These are phyloP conservation scores for Odonthalia washingtoniensis DNA, from an alignment of 31 red algal genomes.

Conservation along the genomic window DNA sequence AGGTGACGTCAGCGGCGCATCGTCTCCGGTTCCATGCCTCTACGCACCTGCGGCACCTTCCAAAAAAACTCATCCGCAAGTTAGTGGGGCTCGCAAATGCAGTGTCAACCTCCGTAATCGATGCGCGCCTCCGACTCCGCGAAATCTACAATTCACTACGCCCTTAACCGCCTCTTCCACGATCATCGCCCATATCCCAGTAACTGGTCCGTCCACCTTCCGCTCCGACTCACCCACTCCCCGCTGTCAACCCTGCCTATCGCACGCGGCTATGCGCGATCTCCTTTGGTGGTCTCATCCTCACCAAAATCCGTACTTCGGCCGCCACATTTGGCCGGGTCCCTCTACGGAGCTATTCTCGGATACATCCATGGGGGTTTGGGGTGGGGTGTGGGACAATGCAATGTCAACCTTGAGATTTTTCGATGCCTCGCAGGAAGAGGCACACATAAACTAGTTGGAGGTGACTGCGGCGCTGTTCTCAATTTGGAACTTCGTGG, in stretches of 20 bases:
- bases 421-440: too few relatives aligned
- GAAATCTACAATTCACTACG: conserved; percentile 47
- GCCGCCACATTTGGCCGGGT: conserved; percentile 22
- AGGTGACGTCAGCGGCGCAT: neutral
- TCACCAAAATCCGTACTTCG: neutral
- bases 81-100: conserved; percentile 31
- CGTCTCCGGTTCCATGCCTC: conserved; percentile 13
- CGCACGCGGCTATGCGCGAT: conserved; percentile 20
- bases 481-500: conserved; percentile 15
- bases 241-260: too few relatives aligned
- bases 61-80: neutral
- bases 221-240: too few relatives aligned
- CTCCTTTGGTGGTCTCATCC: neutral
- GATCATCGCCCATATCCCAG: too few relatives aligned
- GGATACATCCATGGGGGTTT: conserved; percentile 33
- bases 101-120: conserved; percentile 14
- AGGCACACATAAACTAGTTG: too few relatives aligned
- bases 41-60: conserved; percentile 6
- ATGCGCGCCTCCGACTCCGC: conserved; percentile 29
- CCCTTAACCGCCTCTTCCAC: too few relatives aligned
- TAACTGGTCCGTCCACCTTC: too few relatives aligned
- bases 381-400: conserved; percentile 37
- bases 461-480: too few relatives aligned
- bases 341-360: neutral
- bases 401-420: conserved; percentile 24